These are phyloP conservation scores for Malassezia yamatoensis DNA, from an alignment of 1,284 basidiomycete species.

Conservation along the genomic window DNA sequence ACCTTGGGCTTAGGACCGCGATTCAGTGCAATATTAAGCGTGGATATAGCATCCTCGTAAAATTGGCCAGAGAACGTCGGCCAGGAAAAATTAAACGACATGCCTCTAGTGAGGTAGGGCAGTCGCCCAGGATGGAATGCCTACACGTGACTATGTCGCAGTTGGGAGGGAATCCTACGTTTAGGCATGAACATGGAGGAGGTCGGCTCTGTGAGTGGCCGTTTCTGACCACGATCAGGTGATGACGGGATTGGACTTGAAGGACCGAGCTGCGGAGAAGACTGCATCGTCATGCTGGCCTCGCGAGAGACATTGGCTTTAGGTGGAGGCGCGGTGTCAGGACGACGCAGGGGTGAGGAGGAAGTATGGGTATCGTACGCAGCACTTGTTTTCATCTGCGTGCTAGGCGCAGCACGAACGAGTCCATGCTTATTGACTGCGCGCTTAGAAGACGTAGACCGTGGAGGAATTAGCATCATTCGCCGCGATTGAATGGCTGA, in stretches of 20 bases:
- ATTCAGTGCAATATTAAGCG: constrained; percentile 50
- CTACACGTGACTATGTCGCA: constrained; percentile 2
- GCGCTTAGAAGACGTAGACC: not conserved
- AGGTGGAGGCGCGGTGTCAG: not conserved
- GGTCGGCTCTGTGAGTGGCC: not conserved
- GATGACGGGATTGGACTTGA: not conserved
- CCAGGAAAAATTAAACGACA: constrained; percentile 98
- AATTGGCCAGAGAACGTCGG: constrained; percentile 63
- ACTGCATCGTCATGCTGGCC: not conserved
- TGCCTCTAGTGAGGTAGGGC: constrained; percentile 44
- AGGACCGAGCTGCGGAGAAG: not conserved
- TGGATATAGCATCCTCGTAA: constrained; percentile 51
- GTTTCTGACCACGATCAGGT: not conserved
- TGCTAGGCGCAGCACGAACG: not conserved
- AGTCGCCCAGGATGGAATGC: not conserved
- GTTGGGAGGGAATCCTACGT: constrained; percentile 1
- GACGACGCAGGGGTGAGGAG: not conserved
- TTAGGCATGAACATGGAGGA: constrained; percentile 7
- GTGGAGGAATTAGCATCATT: constrained; percentile 10
- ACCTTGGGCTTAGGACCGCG: constrained; percentile 69
- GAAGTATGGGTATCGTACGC: too few species aligned
- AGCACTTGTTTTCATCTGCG: too few species aligned
- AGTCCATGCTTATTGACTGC: not conserved
- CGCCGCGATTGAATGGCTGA: constrained; percentile 12
- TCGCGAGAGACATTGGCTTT: not conserved